A percentile compares a stretch with the other conserved stretches of the same genome.
phyloP scores from a whole-genome alignment of 192 early-diverging fungal genomes.

The Borealophlyctis nickersoniae region DNA sequence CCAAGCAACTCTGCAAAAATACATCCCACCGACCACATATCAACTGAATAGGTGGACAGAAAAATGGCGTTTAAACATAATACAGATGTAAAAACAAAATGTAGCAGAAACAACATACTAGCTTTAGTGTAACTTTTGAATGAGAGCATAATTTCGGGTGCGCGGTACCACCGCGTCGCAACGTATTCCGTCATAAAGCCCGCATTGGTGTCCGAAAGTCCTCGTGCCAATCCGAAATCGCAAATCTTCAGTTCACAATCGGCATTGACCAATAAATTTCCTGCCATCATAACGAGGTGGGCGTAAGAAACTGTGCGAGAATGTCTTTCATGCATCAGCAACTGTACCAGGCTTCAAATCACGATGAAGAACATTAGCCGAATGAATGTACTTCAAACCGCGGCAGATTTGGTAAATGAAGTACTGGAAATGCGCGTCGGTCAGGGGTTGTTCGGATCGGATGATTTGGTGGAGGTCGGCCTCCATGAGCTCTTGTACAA shows the following conservation, averaged over 20 bases:
- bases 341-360: slow-evolving; percentile 97
- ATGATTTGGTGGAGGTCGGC: slow-evolving; percentile 89
- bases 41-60: slow-evolving; percentile 37
- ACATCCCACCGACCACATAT: slow-evolving; percentile 99
- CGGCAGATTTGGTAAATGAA: slow-evolving; percentile 87
- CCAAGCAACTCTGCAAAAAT: slow-evolving; percentile 98
- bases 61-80: background rate
- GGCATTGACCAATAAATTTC: slow-evolving; percentile 93
- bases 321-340: slow-evolving; percentile 49
- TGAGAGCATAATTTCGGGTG: slow-evolving; percentile 97
- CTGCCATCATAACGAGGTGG: slow-evolving; percentile 8
- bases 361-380: slow-evolving; percentile 89
- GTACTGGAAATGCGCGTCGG: slow-evolving; percentile 88
- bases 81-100: background rate
- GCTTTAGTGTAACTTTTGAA: slow-evolving; percentile 99
- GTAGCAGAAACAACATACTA: slow-evolving; percentile 35
- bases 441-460: slow-evolving; percentile 71
- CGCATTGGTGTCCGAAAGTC: slow-evolving; percentile 77
- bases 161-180: slow-evolving; percentile 98
- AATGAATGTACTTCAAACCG: slow-evolving; percentile 91
- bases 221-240: slow-evolving; percentile 97
- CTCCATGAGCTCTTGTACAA: slow-evolving; percentile 80
- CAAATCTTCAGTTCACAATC: slow-evolving; percentile 98
- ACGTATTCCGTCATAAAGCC: slow-evolving; percentile 99
- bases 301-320: slow-evolving; percentile 4